phyloP scores from a whole-genome alignment of 2,329 filamentous ascomycete genomes.

The Penicillium italicum region DNA sequence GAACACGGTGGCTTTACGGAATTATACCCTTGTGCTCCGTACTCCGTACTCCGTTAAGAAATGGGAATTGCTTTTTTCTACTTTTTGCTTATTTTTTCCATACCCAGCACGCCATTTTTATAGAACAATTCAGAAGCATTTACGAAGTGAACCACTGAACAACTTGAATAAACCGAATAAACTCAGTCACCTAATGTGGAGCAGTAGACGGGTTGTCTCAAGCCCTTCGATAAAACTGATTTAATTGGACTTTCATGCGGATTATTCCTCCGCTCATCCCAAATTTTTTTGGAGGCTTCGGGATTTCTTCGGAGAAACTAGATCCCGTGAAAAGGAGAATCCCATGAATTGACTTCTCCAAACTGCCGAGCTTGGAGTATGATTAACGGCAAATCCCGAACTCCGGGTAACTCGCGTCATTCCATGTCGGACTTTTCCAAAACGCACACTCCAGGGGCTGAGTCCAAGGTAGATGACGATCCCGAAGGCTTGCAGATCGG shows the following conservation, averaged over 20 bases:
- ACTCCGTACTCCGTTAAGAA: no score
- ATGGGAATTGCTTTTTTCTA: neutral
- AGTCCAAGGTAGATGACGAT: slow-evolving; percentile 19
- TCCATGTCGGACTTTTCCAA: slow-evolving; percentile 8
- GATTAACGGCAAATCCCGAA: slow-evolving; percentile 5
- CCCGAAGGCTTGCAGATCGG: slow-evolving; percentile 26
- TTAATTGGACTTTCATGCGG: neutral
- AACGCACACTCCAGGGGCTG: slow-evolving; percentile 14
- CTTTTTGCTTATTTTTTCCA: neutral
- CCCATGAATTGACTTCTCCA: slow-evolving; percentile 20
- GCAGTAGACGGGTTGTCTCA: neutral
- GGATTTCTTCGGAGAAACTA: slow-evolving; percentile 22
- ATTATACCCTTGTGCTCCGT: neutral
- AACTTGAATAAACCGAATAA: neutral
- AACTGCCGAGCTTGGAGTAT: slow-evolving; percentile 19
- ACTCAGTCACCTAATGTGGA: slow-evolving; percentile 5
- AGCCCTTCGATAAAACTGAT: neutral
- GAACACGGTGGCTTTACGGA: neutral
- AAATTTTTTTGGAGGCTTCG: slow-evolving; percentile 10
- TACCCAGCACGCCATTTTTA: neutral
- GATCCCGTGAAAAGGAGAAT: slow-evolving; percentile 16
- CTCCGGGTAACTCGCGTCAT: slow-evolving; percentile 1
- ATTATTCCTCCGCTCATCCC: slow-evolving; percentile 1
- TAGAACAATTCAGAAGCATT: no score
- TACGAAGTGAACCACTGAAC: no score